Base-by-base conservation (phyloP, 805 yeast genomes). In the Wickerhamomyces silvicola region DNA sequence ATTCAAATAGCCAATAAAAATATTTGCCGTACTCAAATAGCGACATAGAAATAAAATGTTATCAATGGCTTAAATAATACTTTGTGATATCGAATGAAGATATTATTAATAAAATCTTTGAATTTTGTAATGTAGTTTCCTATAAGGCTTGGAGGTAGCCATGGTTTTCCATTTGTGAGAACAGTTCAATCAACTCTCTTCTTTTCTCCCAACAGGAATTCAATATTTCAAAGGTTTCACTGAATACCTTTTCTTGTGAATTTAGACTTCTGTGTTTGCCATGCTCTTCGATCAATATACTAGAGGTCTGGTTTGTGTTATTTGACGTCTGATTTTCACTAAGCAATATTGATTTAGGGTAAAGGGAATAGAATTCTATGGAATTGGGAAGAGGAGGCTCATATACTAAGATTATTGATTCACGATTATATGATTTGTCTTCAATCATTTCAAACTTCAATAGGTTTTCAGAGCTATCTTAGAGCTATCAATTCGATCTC, bases 181-280 rank as follows among this genome's bases (percentile, higher is more conserved):
- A 25, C 11, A 27, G 23, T 7, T 29, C 23, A 5, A 40, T 5
- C 5, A 48, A 22, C 10, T 24, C 27, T 1, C 22, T 24, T 21
- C 54, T 25, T 27, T 39, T 36, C 9, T 28, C 19, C 43, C 49
- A 48, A 18, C 53, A 45, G 10, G 28, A 29, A 28, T 50, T 50
- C 10, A 48, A 27, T 0, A 35, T 17, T 7, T 41, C 45, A 7
- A 50, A 28, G 1, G 44, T 18, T 6, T 23, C 8, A 5, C 27
- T 15, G 23, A 43, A 37, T 7, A 32, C 21, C 11, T 20, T 26
- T 14, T 42, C 50, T 17, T 31, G 31, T 3, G 31, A 24, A 11
- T 35, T 12, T 17, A 30, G 31, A 3, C 24, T 15, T 11, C 42
- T 27, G 8, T 27, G 25, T 11, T 36, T 24, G 4, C 38, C 31